Percentiles rank a stretch among this genome's conserved stretches.
Evolutionary conservation across 139 green algal genomes (phyloP).

Genomic region (Trebouxia sp.): DNA sequence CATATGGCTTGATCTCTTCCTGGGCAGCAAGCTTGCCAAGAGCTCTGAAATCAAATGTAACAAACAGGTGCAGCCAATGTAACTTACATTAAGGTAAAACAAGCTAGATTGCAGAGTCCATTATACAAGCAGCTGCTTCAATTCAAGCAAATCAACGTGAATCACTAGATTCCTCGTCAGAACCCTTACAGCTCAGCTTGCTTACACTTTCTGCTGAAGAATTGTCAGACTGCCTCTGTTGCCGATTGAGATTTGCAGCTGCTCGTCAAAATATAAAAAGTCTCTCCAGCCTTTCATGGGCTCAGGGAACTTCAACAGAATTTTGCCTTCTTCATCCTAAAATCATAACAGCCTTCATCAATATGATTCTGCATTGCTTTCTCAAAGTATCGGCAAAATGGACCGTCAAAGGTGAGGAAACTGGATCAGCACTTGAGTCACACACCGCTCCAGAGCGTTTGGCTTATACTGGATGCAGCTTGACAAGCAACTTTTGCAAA

Average conservation of each 20-base stretch:
- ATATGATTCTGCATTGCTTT: not conserved
- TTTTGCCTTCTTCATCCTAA: constrained; percentile 25
- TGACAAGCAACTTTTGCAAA: not conserved
- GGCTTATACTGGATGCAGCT: not conserved
- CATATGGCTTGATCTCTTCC: too few relatives aligned
- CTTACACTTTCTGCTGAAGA: not conserved
- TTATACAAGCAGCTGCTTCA: too few relatives aligned
- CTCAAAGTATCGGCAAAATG: not conserved
- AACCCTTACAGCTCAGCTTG: too few relatives aligned
- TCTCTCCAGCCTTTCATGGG: constrained; percentile 14
- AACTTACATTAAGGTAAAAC: too few relatives aligned
- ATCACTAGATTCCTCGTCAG: too few relatives aligned
- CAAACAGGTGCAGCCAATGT: too few relatives aligned
- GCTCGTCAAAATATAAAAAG: constrained; percentile 11
- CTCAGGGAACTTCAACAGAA: not conserved
- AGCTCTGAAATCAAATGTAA: too few relatives aligned
- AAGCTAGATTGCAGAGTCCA: too few relatives aligned
- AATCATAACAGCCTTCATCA: not conserved
- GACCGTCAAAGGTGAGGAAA: not conserved
- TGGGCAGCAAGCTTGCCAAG: too few relatives aligned
- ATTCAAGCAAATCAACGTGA: too few relatives aligned
- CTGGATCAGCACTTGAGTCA: not conserved
- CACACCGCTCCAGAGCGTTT: not conserved
- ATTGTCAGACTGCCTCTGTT: constrained; percentile 5
- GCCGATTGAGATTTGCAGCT: constrained; percentile 9